Evolutionary conservation across 768 basidiomycete species (phyloP), one percentile per base, ranked within the genome.

Genomic region (Lentinula sp.): DNA sequence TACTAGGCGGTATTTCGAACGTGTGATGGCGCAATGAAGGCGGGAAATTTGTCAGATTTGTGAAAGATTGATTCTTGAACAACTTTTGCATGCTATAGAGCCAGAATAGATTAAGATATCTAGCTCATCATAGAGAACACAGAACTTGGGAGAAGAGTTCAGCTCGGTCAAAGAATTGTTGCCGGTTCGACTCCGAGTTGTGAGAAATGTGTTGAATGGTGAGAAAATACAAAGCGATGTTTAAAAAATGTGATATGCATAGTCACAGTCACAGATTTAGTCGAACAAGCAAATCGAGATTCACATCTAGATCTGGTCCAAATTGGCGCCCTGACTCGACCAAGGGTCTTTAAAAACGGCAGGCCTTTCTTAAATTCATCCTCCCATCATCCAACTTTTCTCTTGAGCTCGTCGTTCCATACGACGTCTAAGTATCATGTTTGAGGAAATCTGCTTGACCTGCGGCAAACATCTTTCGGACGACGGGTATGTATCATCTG

Each of bases 391-490:
- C 48, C 50, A 16, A 39, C 40, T 8, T 35, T 50, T 35, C 59
- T 43, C 49, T 50, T 40, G 32, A 49, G 45, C 49, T 60, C 59
- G 59, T 60, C 59, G 59, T 52, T n/a, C 11, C 2, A 18, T 5
- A 52, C 59, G 59, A 52, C 59, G 59, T 51, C 35, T 37, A 42
- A 15, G 2, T 39, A 52, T 60, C 40, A 91, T 91, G 89, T 90
- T 88, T 72, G 85, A 89, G 80, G 88, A 90, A 78, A 79, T 86
- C 67, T 91, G 89, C 70, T 79, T 91, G 61, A 75, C 80, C 57
- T 91, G 89, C 70, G 86, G 88, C 57, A 85, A 81, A 71, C 82
- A 82, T 59, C 78, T 89, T 66, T 70, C 72, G 64, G 83, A 81
- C 71, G 83, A 86, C 71, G 82, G 81, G 87, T 88, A 77, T 64